Evolutionary conservation across 1,139 yeast species (phyloP), one percentile per base, ranked within the genome.

Genomic region (Debaryomyces fabryi): DNA sequence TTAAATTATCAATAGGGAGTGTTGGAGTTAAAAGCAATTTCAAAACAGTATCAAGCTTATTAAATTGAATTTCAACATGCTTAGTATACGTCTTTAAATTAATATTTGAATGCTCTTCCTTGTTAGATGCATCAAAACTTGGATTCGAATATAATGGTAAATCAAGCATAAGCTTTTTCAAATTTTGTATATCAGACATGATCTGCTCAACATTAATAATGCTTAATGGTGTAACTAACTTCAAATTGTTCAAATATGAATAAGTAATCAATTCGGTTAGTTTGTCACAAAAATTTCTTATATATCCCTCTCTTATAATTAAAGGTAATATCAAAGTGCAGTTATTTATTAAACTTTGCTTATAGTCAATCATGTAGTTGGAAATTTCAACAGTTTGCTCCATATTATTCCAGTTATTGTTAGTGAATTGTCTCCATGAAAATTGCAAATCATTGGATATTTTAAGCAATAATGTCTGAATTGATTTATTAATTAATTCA

Each of bases 371-470:
- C 65, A 87, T 78, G 58, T 88, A 91, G 45, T 83, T 69, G 42
- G 96, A 87, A 50, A 86, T 84, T 52, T 85, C 93, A 27, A 82
- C 84, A 3, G 86, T 88, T 18, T 78, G 74, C 33, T 78, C 81
- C 53, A 85, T 69, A 42, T 76, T 75, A 23, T 76, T 71, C 97
- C 97, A 91, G 62, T 88, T 87, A 30, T 82, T 78, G 60, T 90
- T 91, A 27, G 80, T 78, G 77, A 93, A 86, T 59, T 90, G 97
- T 53, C 96, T 77, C 96, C 97, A 91, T 7, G 87, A 79, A 50
- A 83, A 79, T 33, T 82, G 85, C 46, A 86, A 69, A 52, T 88
- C 92, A 16, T 71, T 63, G 15, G 83, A 80, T 27, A 89, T 77
- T 56, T 87, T 84, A 20, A 70, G 67, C 16, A 88, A 75, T 34